Evolutionary conservation across 2,329 filamentous ascomycete genomes (phyloP).

Genomic region (Aspergillus pseudoterreus): DNA sequence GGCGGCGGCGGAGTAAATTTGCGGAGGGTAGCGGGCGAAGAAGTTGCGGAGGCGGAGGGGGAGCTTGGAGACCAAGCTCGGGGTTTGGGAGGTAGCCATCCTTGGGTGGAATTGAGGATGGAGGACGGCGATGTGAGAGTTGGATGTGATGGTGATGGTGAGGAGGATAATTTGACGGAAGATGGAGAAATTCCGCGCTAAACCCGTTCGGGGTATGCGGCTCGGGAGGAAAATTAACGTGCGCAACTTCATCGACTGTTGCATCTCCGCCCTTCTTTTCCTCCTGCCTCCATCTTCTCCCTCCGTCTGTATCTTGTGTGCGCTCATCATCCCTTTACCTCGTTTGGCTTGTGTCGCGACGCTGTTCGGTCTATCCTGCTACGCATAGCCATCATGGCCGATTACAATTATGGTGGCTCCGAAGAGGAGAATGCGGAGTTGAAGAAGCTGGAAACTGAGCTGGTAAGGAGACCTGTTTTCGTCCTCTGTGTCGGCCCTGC

Average conservation of each 20-base stretch:
- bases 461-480: slow-evolving; percentile 56
- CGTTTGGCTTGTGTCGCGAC: slow-evolving; percentile 1
- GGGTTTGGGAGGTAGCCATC: slow-evolving; percentile 19
- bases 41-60: slow-evolving; percentile 78
- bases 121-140: not conserved
- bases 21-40: slow-evolving; percentile 84
- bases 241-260: not conserved
- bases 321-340: not conserved
- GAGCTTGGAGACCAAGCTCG: slow-evolving; percentile 43
- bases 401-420: slow-evolving; percentile 68
- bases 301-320: not conserved
- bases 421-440: slow-evolving; percentile 82
- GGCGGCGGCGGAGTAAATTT: slow-evolving; percentile 41
- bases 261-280: slow-evolving; percentile 1
- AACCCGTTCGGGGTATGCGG: slow-evolving; percentile 13
- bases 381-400: slow-evolving; percentile 55
- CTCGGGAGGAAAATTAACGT: slow-evolving; percentile 14
- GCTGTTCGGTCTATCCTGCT: not conserved
- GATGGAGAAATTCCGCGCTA: slow-evolving; percentile 21
- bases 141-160: not conserved
- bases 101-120: slow-evolving; percentile 3
- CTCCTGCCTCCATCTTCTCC: not conserved
- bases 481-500: slow-evolving; percentile 2
- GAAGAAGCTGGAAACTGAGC: slow-evolving; percentile 70
- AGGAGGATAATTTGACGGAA: not conserved